Evolutionary conservation across 2,329 filamentous ascomycete species (phyloP).

Genomic region (Xylaria sp.): DNA sequence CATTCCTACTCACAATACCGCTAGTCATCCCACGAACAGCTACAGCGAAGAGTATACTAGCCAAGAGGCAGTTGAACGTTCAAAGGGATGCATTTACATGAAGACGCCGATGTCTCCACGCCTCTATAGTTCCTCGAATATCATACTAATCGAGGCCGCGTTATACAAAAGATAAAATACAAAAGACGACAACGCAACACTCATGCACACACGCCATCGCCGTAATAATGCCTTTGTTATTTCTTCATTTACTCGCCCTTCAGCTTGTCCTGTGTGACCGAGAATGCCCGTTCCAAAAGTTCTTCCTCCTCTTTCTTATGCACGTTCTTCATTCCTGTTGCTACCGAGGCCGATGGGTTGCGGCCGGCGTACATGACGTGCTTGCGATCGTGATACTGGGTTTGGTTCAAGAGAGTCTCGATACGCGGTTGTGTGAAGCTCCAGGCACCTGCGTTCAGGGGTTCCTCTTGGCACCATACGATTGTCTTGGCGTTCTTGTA

Average conservation of each 20-base stretch:
- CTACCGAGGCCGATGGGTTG: constrained; percentile 90
- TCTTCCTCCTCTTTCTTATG: constrained; percentile 95
- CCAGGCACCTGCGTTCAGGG: constrained; percentile 96
- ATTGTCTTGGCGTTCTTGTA: constrained; percentile 98
- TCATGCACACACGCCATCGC: constrained; percentile 29
- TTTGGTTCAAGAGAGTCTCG: constrained; percentile 93
- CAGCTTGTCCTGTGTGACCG: constrained; percentile 70
- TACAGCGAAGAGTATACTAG: too few relatives aligned
- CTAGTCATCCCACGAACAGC: too few relatives aligned
- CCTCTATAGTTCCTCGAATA: constrained; percentile 39
- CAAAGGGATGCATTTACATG: constrained; percentile 35
- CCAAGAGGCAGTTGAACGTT: constrained; percentile 8
- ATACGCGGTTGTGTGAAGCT: constrained; percentile 96
- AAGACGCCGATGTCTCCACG: constrained; percentile 27
- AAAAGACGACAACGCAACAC: constrained; percentile 30
- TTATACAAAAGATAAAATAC: constrained; percentile 43
- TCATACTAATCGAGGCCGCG: constrained; percentile 34
- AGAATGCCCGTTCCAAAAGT: constrained; percentile 70
- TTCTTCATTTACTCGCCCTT: constrained; percentile 62
- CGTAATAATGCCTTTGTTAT: constrained; percentile 25
- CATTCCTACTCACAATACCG: too few relatives aligned
- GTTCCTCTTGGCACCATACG: constrained; percentile 97
- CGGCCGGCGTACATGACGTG: constrained; percentile 97
- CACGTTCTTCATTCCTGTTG: constrained; percentile 85
- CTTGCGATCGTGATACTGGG: constrained; percentile 88